phyloP scores from a whole-genome alignment of 352 stramenopile genomes.

The Phytophthora litchii region DNA sequence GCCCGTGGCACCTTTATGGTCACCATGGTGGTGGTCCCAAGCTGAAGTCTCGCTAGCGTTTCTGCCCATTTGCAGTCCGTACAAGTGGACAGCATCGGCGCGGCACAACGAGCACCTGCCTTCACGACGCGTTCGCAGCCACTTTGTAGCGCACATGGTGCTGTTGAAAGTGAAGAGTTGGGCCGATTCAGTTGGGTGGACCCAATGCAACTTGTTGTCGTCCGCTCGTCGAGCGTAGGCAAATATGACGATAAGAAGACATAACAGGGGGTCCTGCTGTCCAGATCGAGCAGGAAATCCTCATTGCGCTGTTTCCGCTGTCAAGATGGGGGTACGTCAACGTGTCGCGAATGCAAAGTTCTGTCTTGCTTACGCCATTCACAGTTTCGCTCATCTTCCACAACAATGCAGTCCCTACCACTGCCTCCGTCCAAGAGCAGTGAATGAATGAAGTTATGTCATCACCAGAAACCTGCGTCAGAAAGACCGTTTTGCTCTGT shows the following conservation, averaged over 20 bases:
- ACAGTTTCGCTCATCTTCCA: too few relatives aligned
- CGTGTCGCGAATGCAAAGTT: too few relatives aligned
- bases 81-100: conserved; percentile 16
- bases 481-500: conserved; percentile 77
- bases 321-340: too few relatives aligned
- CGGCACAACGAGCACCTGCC: background rate
- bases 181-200: conserved; percentile 10
- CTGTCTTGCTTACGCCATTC: too few relatives aligned
- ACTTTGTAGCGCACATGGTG: conserved; percentile 22
- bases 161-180: conserved; percentile 27
- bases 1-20: background rate
- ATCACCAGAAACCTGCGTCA: conserved; percentile 62
- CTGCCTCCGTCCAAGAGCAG: conserved; percentile 34
- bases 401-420: conserved; percentile 16
- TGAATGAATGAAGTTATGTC: too few relatives aligned
- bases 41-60: conserved; percentile 7
- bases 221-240: background rate
- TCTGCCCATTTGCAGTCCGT: conserved; percentile 1
- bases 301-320: too few relatives aligned
- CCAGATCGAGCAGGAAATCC: too few relatives aligned
- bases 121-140: conserved; percentile 5
- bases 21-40: background rate
- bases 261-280: background rate
- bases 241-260: conserved; percentile 6
- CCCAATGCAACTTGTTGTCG: conserved; percentile 5